These are phyloP conservation scores for Rosellinia necatrix DNA, from an alignment of 2,329 filamentous ascomycete species.

Conservation along the genomic window DNA sequence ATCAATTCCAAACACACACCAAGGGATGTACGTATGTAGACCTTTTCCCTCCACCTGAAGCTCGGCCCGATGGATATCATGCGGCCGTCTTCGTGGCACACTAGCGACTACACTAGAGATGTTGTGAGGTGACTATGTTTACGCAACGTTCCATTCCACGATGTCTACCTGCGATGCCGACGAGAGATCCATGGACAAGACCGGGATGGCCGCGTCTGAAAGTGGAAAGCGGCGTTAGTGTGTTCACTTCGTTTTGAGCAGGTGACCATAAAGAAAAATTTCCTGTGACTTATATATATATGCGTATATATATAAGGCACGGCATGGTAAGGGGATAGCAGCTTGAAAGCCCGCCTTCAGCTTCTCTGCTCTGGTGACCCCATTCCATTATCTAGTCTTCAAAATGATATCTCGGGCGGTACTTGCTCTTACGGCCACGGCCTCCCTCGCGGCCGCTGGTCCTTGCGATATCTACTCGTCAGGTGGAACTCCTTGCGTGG, in stretches of 20 bases:
- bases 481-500: constrained; percentile 63
- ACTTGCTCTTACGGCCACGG: constrained; percentile 22
- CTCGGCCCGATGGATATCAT: constrained; percentile 22
- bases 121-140: background rate
- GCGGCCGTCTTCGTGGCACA: constrained; percentile 3
- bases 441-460: constrained; percentile 46
- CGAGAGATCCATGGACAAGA: background rate
- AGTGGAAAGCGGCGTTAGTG: constrained; percentile 7
- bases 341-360: background rate
- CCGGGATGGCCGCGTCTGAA: background rate
- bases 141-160: constrained; percentile 16
- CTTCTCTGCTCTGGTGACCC: background rate
- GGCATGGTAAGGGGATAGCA: background rate
- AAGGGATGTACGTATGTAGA: background rate
- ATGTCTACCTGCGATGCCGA: background rate
- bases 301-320: constrained; percentile 1
- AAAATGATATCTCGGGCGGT: constrained; percentile 8
- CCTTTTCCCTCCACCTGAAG: background rate
- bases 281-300: too few species aligned
- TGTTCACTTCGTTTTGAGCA: background rate
- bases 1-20: constrained; percentile 2
- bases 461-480: constrained; percentile 66
- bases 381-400: background rate
- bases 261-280: background rate
- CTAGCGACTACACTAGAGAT: constrained; percentile 8